phyloP scores from a whole-genome alignment of 495 filamentous ascomycete species.

The Xylaria castorea region DNA sequence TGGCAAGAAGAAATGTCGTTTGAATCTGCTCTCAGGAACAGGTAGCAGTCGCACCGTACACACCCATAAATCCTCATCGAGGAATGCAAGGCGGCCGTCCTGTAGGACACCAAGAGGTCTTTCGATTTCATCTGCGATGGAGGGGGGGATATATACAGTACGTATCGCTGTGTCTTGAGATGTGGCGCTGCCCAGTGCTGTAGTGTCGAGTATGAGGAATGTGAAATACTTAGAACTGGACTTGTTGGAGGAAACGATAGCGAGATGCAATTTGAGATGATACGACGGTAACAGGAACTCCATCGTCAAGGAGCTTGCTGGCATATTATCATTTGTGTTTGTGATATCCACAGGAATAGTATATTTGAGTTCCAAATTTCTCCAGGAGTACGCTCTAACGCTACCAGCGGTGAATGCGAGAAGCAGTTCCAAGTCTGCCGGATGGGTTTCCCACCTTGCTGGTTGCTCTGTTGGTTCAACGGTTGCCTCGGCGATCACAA shows the following conservation, averaged over 20 bases:
- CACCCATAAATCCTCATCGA: neutral
- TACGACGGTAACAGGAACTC: neutral
- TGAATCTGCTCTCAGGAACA: neutral
- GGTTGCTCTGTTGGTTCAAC: neutral
- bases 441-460: neutral
- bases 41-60: neutral
- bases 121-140: neutral
- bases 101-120: neutral
- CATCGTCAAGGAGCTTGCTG: neutral
- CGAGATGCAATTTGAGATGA: neutral
- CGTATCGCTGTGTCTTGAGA: neutral
- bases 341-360: neutral
- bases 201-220: neutral
- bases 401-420: neutral
- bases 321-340: neutral
- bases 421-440: neutral
- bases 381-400: neutral
- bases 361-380: neutral
- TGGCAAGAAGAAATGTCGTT: slow-evolving; percentile 1
- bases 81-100: neutral
- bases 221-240: neutral
- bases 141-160: neutral
- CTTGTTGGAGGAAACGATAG: neutral
- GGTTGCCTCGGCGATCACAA: neutral
- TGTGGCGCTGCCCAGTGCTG: neutral